Evolutionary conservation across 2,329 filamentous ascomycete species (phyloP).

Genomic region (Ophiostoma australiae): DNA sequence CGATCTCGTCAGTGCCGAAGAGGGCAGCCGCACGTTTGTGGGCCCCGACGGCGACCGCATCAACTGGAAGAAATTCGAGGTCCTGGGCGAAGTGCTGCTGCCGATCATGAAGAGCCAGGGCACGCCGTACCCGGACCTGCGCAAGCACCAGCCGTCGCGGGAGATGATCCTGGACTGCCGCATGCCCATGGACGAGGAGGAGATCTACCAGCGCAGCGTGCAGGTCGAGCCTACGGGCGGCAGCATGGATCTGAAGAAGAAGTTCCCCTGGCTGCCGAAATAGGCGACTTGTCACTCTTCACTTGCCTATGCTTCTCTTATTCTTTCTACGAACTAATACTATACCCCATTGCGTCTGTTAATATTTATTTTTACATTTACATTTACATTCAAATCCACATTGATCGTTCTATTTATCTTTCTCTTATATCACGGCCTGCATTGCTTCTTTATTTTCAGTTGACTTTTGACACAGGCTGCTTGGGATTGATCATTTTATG

Average conservation of each 20-base stretch:
- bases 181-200: slow-evolving; percentile 81
- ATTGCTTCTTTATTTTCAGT: not conserved
- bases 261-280: slow-evolving; percentile 62
- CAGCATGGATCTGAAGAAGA: slow-evolving; percentile 54
- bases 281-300: slow-evolving; percentile 25
- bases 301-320: not conserved
- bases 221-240: slow-evolving; percentile 51
- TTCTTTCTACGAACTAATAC: not conserved
- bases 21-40: slow-evolving; percentile 86
- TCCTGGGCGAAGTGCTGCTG: slow-evolving; percentile 86
- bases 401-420: not conserved
- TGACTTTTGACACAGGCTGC: not conserved
- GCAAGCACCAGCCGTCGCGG: slow-evolving; percentile 63
- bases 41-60: slow-evolving; percentile 68
- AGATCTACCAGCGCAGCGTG: slow-evolving; percentile 59
- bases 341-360: not conserved
- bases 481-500: not conserved
- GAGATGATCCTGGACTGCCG: slow-evolving; percentile 76
- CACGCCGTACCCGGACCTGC: slow-evolving; percentile 69
- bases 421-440: not conserved
- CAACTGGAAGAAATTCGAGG: slow-evolving; percentile 98
- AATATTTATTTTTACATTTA: not conserved
- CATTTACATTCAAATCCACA: not conserved
- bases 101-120: slow-evolving; percentile 90
- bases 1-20: slow-evolving; percentile 86